phyloP scores from a whole-genome alignment of 441 rosid genomes.

The Mallotus repandus region DNA sequence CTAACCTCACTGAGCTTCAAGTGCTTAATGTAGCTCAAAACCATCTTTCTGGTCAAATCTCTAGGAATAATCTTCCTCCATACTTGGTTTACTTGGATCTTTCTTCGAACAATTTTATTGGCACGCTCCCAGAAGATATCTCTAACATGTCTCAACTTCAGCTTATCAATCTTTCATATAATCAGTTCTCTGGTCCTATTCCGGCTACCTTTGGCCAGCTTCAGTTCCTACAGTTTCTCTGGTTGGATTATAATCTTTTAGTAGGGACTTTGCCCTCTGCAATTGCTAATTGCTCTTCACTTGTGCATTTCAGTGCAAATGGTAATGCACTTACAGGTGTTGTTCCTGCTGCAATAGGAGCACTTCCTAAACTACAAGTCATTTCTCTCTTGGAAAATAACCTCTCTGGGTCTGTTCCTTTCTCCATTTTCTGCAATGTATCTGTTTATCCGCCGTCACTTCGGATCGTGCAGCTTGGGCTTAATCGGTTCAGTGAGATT shows the following conservation, averaged over 20 bases:
- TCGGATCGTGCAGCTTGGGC: slow-evolving; percentile 62
- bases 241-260: slow-evolving; percentile 70
- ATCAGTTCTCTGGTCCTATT: slow-evolving; percentile 67
- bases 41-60: slow-evolving; percentile 70
- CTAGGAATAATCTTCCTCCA: slow-evolving; percentile 50
- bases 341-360: slow-evolving; percentile 71
- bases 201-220: slow-evolving; percentile 69
- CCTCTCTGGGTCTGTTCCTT: slow-evolving; percentile 66
- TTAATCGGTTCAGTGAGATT: slow-evolving; percentile 49
- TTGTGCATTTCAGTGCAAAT: slow-evolving; percentile 72
- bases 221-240: slow-evolving; percentile 65
- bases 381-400: slow-evolving; percentile 62
- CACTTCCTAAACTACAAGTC: slow-evolving; percentile 66
- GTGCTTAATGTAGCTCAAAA: slow-evolving; percentile 67
- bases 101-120: slow-evolving; percentile 71
- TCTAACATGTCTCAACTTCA: slow-evolving; percentile 64
- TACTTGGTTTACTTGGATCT: slow-evolving; percentile 56
- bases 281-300: slow-evolving; percentile 75
- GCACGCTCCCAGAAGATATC: slow-evolving; percentile 50
- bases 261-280: slow-evolving; percentile 88
- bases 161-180: slow-evolving; percentile 75
- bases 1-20: slow-evolving; percentile 58
- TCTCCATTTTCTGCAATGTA: slow-evolving; percentile 65
- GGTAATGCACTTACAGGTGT: slow-evolving; percentile 73
- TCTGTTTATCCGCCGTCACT: slow-evolving; percentile 50